Conservation (phyloP, 495 filamentous ascomycete species). For the Aspergillus bridgeri region DNA sequence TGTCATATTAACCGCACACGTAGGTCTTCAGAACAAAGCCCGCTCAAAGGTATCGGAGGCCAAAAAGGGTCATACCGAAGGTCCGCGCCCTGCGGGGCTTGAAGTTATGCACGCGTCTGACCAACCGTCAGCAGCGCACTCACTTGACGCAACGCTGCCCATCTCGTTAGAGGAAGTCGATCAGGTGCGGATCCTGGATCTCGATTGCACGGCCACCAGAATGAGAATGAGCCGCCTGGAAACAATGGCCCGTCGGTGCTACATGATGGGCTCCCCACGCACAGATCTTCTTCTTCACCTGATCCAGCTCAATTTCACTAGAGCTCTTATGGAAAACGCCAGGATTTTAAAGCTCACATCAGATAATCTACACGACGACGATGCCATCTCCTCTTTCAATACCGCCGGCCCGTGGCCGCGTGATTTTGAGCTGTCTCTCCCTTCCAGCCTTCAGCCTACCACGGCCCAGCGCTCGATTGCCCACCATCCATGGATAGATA, state of each 20-base stretch:
- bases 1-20: neutral
- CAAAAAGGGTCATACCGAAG: no score
- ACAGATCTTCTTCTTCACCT: constrained; percentile 28
- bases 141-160: neutral
- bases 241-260: constrained; percentile 6
- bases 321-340: constrained; percentile 25
- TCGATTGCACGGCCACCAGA: neutral
- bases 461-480: constrained; percentile 31
- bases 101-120: neutral
- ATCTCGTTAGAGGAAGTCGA: neutral
- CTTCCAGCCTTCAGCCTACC: constrained; percentile 37
- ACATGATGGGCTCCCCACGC: constrained; percentile 20
- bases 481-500: constrained; percentile 40
- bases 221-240: constrained; percentile 8
- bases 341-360: constrained; percentile 15
- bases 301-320: constrained; percentile 26
- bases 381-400: constrained; percentile 28
- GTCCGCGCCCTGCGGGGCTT: no score
- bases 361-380: constrained; percentile 18
- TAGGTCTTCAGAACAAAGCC: neutral
- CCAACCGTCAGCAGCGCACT: neutral
- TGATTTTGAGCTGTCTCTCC: neutral
- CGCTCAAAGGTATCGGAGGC: neutral
- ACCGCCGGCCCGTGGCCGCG: neutral
- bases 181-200: constrained; percentile 7